Percentiles rank a stretch among this genome's conserved stretches.
These are phyloP conservation scores for Yarrowia keelungensis DNA, from an alignment of 805 yeast genomes.

Conservation along the genomic window DNA sequence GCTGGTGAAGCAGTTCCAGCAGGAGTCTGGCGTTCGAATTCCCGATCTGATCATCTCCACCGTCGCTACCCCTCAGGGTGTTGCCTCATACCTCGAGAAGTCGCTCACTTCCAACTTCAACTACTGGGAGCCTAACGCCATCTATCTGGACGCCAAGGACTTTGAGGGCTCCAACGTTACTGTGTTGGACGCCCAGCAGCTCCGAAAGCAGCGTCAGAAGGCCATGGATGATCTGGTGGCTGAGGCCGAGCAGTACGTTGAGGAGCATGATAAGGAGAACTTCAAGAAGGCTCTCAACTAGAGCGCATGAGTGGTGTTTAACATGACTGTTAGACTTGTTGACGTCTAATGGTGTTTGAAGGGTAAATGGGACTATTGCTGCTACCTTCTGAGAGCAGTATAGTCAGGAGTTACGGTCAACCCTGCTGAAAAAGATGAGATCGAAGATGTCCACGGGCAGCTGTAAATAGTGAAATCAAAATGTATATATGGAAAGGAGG, in stretches of 20 bases:
- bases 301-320: no score
- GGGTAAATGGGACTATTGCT: no score
- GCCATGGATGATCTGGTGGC: slow-evolving; percentile 57
- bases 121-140: slow-evolving; percentile 78
- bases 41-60: slow-evolving; percentile 59
- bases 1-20: slow-evolving; percentile 58
- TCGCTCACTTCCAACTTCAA: slow-evolving; percentile 56
- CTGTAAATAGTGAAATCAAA: slow-evolving; percentile 29
- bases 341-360: no score
- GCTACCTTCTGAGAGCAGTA: no score
- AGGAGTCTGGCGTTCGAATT: slow-evolving; percentile 58
- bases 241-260: slow-evolving; percentile 54
- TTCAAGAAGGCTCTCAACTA: slow-evolving; percentile 43
- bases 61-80: slow-evolving; percentile 52
- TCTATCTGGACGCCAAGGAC: slow-evolving; percentile 62
- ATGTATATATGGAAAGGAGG: slow-evolving; percentile 7
- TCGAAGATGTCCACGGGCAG: background rate
- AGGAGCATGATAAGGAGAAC: slow-evolving; percentile 44
- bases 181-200: slow-evolving; percentile 58
- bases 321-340: no score
- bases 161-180: slow-evolving; percentile 61
- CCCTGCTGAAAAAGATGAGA: background rate
- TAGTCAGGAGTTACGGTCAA: no score
- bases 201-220: slow-evolving; percentile 55
- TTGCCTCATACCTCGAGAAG: slow-evolving; percentile 52